Evolutionary conservation across 176 grass and related monocot genomes (phyloP), one percentile per base, ranked within the genome.

Genomic region (Tillandsia leiboldiana): DNA sequence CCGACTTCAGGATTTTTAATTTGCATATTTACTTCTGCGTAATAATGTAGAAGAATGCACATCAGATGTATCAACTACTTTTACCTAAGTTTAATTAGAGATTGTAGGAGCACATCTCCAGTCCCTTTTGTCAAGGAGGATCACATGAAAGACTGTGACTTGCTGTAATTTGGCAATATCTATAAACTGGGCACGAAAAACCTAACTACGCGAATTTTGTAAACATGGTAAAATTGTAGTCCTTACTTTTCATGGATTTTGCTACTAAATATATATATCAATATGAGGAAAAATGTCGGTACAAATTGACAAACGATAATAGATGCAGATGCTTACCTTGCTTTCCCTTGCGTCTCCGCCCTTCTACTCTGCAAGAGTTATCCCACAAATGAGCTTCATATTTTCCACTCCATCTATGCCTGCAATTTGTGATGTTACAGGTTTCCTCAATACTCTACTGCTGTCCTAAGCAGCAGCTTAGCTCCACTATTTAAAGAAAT

Each of bases 341-440:
- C 70, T 81, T 99, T 10, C 94, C 94, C 80, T 99, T 99, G 49
- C 94, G 81, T 78, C 85, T 93, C 15, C 89, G 82, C 13, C 89
- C 94, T 86, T 93, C 87, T 51, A 99, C 78, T 83, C 75, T 81
- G 73, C 94, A 90, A 63, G 82, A 83, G 84, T 91, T 99, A 58
- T 99, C 87, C 94, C 94, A 99, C 24, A 99, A 54, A 82, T 99
- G 94, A 57, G 89, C 94, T 78, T 99, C 94, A 82, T 70, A 99
- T 77, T 99, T 99, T 50, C 94, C 89, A 28, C 94, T 99, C 89
- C 94, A 93, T 71, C 87, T 93, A 70, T 93, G 90, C 87, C 94
- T 99, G 79, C 29, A 83, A 65, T 70, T 9, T 18, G 83, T 70
- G n/a, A 54, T 64, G 53, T 12, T 68, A 61, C 22, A 17, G 69